Base-by-base conservation (phyloP, 169 alveolate species). In the Plasmodium billcollinsi region DNA sequence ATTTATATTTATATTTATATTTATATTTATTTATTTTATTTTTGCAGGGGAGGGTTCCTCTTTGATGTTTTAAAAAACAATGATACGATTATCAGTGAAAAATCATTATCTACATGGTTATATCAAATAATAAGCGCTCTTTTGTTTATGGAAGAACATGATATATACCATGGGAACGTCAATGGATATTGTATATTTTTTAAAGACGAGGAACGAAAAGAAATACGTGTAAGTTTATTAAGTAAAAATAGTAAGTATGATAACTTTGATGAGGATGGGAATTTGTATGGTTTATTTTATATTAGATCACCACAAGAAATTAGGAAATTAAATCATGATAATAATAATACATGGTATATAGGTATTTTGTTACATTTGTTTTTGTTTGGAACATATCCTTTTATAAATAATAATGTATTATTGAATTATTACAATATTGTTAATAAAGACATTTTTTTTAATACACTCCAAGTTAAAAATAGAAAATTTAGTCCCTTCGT, bases 251-350 rank as follows among this genome's bases (percentile, higher is more conserved):
- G 56, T 5, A 29, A 58, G 7, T 86, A 86, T 62, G 92, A 86
- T 33, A 86, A 86, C 33, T 71, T 86, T 29, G 92, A 86, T 21
- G n/a, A 71, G 20, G 63, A 71, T 3, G 92, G 92, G 21, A 88
- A 86, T 50, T 70, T 86, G 62, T 86, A 86, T 86, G 92, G 92
- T 5, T 61, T 86, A 24, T 72, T 24, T 71, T 86, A 47, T 20
- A 86, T 86, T 33, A 56, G 92, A 72, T 86, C 92, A 14, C 88
- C 86, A 24, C 86, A 86, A 52, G 92, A 86, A 86, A 86, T 86
- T 1, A 56, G 39, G 58, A 61, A 72, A 71, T 33, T 67, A 54
- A 47, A 59, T 72, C 24, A 71, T 61, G 72, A 71, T 52, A 86
- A 86, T 33, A 86, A 86, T 47, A 86, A 72, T 66, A 45, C 88